phyloP scores from a whole-genome alignment of 1,139 yeast genomes.

The Debaryomyces coudertii region DNA sequence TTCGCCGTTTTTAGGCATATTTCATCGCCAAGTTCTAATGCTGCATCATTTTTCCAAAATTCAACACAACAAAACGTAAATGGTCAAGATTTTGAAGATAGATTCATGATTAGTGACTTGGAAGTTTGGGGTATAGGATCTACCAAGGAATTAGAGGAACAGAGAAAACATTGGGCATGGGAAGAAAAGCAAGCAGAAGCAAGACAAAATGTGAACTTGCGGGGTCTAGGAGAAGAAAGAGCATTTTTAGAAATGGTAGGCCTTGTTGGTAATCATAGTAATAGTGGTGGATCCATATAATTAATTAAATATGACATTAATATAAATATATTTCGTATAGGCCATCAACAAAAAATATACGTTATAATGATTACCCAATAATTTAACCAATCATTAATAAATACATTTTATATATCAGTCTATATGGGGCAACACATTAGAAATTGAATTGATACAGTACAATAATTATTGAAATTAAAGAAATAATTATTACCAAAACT shows the following conservation, averaged over 20 bases:
- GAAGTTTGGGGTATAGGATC: constrained; percentile 95
- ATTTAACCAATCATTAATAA: too few relatives aligned
- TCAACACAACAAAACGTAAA: constrained; percentile 25
- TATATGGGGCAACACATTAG: not conserved
- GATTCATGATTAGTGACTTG: constrained; percentile 70
- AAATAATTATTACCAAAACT: not conserved
- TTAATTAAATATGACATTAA: not conserved
- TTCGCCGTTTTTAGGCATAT: constrained; percentile 78
- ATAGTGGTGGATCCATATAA: constrained; percentile 54
- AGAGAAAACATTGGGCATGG: constrained; percentile 84
- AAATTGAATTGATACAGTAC: too few relatives aligned
- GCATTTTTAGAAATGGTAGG: constrained; percentile 94
- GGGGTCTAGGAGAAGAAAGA: constrained; percentile 74
- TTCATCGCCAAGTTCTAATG: constrained; percentile 29
- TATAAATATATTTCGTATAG: not conserved
- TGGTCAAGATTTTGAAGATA: constrained; percentile 60
- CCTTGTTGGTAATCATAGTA: constrained; percentile 68
- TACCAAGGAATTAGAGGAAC: constrained; percentile 73
- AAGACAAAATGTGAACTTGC: constrained; percentile 68
- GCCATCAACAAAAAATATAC: too few relatives aligned
- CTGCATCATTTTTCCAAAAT: constrained; percentile 31
- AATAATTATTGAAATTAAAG: too few relatives aligned
- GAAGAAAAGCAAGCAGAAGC: constrained; percentile 84
- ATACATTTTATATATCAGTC: too few relatives aligned
- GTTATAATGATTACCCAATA: too few relatives aligned